phyloP scores from a whole-genome alignment of 2,329 filamentous ascomycete genomes.

The Microdochium nivale region DNA sequence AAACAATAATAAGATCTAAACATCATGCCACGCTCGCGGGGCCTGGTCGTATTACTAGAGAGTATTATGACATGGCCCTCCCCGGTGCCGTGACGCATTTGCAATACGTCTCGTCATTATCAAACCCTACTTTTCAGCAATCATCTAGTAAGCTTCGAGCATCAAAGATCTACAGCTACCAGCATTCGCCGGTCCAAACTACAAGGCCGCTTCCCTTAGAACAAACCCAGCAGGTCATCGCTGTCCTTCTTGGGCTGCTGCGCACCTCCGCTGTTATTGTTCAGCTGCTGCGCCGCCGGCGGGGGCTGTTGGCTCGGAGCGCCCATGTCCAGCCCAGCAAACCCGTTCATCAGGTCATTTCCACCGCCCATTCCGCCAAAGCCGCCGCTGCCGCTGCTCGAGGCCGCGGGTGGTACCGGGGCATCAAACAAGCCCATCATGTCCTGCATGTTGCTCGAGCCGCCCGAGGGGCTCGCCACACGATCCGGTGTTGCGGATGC shows the following conservation, averaged over 20 bases:
- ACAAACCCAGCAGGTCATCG: constrained; percentile 53
- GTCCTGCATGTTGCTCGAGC: constrained; percentile 46
- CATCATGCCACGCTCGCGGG: too few species aligned
- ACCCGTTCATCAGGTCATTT: constrained; percentile 85
- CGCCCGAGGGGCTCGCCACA: constrained; percentile 51
- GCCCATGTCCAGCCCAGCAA: constrained; percentile 71
- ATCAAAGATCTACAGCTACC: too few species aligned
- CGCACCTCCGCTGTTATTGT: constrained; percentile 23
- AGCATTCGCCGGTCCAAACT: not conserved
- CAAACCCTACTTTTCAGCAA: too few species aligned
- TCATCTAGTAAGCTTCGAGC: too few species aligned
- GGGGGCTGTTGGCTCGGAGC: constrained; percentile 57
- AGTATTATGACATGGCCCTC: too few species aligned
- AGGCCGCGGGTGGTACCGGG: constrained; percentile 36
- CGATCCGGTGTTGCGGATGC: constrained; percentile 57
- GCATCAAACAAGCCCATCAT: constrained; percentile 66
- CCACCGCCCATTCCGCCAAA: constrained; percentile 44
- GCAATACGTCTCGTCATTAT: too few species aligned
- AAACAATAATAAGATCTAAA: too few species aligned
- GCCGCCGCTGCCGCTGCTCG: constrained; percentile 31
- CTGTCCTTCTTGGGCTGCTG: constrained; percentile 40
- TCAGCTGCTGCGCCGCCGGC: constrained; percentile 52
- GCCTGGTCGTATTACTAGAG: too few species aligned
- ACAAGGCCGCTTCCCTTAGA: constrained; percentile 23
- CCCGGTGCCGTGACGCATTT: too few species aligned